Evolutionary conservation across 306 rosid genomes (phyloP), one percentile per base, ranked within the genome.

Genomic region (Herpetospermum pedunculosum): DNA sequence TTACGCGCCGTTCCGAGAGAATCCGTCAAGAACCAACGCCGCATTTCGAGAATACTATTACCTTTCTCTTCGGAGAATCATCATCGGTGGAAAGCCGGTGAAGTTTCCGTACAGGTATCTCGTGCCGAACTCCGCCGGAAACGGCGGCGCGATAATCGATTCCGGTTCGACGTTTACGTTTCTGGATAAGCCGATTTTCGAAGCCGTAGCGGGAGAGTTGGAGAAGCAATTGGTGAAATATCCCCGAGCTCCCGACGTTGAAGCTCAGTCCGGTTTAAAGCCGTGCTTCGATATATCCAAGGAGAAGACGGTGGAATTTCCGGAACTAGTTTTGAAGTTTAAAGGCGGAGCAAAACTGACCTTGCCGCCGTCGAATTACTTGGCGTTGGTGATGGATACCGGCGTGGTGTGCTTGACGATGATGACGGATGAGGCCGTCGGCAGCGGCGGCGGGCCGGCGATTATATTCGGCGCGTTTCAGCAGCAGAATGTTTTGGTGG

Each of bases 101-200:
- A 90, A 86, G 72, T 75, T 90, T 41, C 93, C 96, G 25, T 70
- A 77, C 67, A 73, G 48, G n/a, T 69, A 68, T 2, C 52, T 83
- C 9, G 82, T 78, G 10, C 89, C 90, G 0, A 87, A 76, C 7
- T 48, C 77, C 0, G 78, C 82, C 25, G 90, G 96, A 4, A 80
- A 87, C 21, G 97, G 98, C 1, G 98, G 97, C 4, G 76, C 96
- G 7, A 81, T 90, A 1, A 89, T 90, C 10, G 98, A 92, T 70
- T 87, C 97, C 0, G 97, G 98, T 0, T 62, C 90, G 23, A 88
- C 93, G 9, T 82, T 87, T 62, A 87, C 98, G 34, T 87, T 76
- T 79, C 83, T 92, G 87, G 97, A 90, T 50, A 70, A 28, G 55
- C 79, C 89, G 0, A 65, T 88, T 9, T 88, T 72, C 19, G 82